These are phyloP conservation scores for Mortierella alpina DNA, from an alignment of 192 early-diverging fungal genomes.

Conservation along the genomic window DNA sequence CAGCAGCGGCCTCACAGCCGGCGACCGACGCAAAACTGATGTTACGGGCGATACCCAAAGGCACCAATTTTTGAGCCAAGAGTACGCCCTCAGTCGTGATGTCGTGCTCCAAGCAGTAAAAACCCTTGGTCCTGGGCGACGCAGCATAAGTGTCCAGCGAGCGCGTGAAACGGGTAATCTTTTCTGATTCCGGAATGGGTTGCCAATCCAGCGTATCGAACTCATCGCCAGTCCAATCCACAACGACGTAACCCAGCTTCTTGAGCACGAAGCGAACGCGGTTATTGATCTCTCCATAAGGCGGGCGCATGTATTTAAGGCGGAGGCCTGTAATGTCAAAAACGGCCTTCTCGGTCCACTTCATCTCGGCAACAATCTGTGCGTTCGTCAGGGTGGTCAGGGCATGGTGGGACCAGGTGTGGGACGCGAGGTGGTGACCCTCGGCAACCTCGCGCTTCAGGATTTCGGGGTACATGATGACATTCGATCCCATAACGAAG, in stretches of 20 bases:
- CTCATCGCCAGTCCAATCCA: constrained; percentile 34
- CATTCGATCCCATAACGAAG: constrained; percentile 59
- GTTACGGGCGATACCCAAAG: not conserved
- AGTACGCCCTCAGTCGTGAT: not conserved
- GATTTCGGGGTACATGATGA: constrained; percentile 51
- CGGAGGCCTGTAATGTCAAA: constrained; percentile 58
- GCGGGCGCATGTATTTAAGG: constrained; percentile 66
- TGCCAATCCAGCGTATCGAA: constrained; percentile 32
- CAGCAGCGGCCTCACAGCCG: constrained; percentile 8
- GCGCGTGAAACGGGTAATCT: not conserved
- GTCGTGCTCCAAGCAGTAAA: constrained; percentile 29
- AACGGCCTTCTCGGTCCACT: constrained; percentile 65
- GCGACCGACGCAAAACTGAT: constrained; percentile 10
- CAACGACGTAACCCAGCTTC: constrained; percentile 63
- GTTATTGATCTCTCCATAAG: constrained; percentile 76
- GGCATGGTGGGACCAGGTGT: constrained; percentile 72
- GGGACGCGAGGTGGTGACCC: constrained; percentile 60
- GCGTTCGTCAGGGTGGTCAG: constrained; percentile 69
- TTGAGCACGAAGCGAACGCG: constrained; percentile 71
- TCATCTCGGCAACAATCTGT: constrained; percentile 70
- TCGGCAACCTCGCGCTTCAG: constrained; percentile 33
- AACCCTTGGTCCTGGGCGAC: constrained; percentile 5
- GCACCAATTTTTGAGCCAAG: constrained; percentile 16
- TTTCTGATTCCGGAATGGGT: not conserved
- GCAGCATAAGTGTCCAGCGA: constrained; percentile 9